Base-by-base conservation (phyloP, 73 alveolate species). In the Paraurostyla sp. region DNA sequence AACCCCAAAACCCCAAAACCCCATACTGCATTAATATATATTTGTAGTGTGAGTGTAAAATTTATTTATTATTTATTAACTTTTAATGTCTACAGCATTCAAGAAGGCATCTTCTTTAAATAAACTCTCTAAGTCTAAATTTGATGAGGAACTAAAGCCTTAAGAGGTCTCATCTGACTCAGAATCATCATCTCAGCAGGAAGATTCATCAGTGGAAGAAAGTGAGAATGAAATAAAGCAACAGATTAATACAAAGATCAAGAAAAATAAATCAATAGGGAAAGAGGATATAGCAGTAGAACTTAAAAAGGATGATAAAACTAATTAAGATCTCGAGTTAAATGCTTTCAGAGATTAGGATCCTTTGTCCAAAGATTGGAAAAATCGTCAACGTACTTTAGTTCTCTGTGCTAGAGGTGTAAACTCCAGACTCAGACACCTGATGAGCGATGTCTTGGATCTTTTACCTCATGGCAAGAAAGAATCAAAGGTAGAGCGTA, bases 401-500 rank as follows among this genome's bases (percentile, higher is more conserved):
- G 92, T 97, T 48, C 94, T 97, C 16, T 93, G 98, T 30, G 94
- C 99, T 0, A 80, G 99, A 50, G 99, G 99, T 46, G 96, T 94
- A 41, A 88, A 97, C 27, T 97, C 93, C 57, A 89, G 97, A 84
- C 94, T 93, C 49, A 88, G 97, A 43, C 97, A 97, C 62, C 87
- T 98, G 36, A 86, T 97, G 33, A 86, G 76, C 59, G 99, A 98
- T 84, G 62, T 98, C 36, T 90, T 95, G 56, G 94, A 93, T 69
- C 91, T 98, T 33, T 92, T 98, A 42, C 99, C 99, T 23, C 98
- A 98, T 91, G 92, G 97, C 43, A 98, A 98, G 93, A 97, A 97
- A 92, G 99, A 98, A 87, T 90, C 97, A 62, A 98, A 97, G 89
- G 92, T 98, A 41, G 99, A 98, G 90, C 86, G 95, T 68, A 97